phyloP scores from a whole-genome alignment of 345 rosid species.

The Lepidium africanum region DNA sequence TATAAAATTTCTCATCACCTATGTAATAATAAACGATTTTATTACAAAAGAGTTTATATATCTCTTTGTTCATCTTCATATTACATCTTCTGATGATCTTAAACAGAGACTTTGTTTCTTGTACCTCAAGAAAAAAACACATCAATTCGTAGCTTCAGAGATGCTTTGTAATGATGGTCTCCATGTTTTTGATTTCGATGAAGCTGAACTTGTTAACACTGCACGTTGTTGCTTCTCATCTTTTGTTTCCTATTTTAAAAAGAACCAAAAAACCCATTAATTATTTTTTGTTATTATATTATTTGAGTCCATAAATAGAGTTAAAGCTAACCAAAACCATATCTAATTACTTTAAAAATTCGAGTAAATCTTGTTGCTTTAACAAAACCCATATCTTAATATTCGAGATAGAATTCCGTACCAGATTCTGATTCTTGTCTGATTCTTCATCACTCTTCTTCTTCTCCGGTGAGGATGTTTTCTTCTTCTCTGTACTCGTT shows the following conservation, averaged over 20 bases:
- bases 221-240: conserved; percentile 46
- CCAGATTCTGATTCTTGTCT: conserved; percentile 25
- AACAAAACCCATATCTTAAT: not conserved
- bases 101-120: conserved; percentile 12
- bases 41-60: not conserved
- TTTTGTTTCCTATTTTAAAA: conserved; percentile 30
- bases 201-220: conserved; percentile 37
- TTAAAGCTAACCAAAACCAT: not conserved
- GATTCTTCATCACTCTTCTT: conserved; percentile 24
- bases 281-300: not conserved
- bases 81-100: conserved; percentile 6
- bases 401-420: not conserved
- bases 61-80: not conserved
- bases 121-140: conserved; percentile 13
- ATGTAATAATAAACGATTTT: conserved; percentile 2
- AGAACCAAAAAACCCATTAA: not conserved
- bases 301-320: not conserved
- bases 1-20: not conserved
- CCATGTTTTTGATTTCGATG: conserved; percentile 63
- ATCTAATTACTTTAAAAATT: not conserved
- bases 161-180: conserved; percentile 84
- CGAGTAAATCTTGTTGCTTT: not conserved
- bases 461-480: conserved; percentile 19
- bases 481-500: conserved; percentile 29
- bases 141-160: conserved; percentile 58